Percentiles rank a stretch among this genome's conserved stretches.
Conservation (phyloP, 441 rosid species). For the Capsella rubella region DNA sequence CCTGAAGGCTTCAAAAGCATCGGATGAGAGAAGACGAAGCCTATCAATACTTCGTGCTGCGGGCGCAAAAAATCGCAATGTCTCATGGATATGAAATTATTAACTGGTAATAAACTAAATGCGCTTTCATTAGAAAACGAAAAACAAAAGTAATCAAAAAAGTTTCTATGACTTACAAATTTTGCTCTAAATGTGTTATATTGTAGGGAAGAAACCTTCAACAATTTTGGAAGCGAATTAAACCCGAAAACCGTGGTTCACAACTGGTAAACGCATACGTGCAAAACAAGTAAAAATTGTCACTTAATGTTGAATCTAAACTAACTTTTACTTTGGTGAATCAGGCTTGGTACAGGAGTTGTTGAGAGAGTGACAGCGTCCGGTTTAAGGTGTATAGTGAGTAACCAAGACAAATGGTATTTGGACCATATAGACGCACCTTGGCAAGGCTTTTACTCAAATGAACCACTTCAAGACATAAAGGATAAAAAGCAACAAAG, state of each 20-base stretch:
- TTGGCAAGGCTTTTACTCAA: slow-evolving; percentile 64
- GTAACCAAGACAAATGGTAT: slow-evolving; percentile 87
- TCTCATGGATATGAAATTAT: slow-evolving; percentile 71
- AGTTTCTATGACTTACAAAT: neutral
- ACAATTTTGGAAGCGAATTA: slow-evolving; percentile 64
- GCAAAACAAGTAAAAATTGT: neutral
- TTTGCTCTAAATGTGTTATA: slow-evolving; percentile 8
- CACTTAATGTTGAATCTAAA: neutral
- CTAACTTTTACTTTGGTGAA: slow-evolving; percentile 7
- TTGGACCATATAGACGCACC: slow-evolving; percentile 64
- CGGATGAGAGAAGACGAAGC: slow-evolving; percentile 58
- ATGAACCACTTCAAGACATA: slow-evolving; percentile 67
- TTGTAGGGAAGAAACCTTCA: slow-evolving; percentile 86
- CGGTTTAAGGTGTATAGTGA: slow-evolving; percentile 73
- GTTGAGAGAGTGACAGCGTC: slow-evolving; percentile 62
- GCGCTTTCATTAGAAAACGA: neutral
- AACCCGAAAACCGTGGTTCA: slow-evolving; percentile 74
- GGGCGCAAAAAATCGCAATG: slow-evolving; percentile 63
- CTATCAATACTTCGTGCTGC: slow-evolving; percentile 72
- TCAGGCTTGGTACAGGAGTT: slow-evolving; percentile 73
- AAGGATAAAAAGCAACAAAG: slow-evolving; percentile 53
- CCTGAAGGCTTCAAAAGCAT: slow-evolving; percentile 57
- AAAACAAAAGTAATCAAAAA: neutral
- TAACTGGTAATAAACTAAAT: slow-evolving; percentile 57
- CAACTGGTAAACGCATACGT: slow-evolving; percentile 57